These are phyloP conservation scores for Zopfochytrium polystomum DNA, from an alignment of 371 early-diverging fungal genomes.

Conservation along the genomic window DNA sequence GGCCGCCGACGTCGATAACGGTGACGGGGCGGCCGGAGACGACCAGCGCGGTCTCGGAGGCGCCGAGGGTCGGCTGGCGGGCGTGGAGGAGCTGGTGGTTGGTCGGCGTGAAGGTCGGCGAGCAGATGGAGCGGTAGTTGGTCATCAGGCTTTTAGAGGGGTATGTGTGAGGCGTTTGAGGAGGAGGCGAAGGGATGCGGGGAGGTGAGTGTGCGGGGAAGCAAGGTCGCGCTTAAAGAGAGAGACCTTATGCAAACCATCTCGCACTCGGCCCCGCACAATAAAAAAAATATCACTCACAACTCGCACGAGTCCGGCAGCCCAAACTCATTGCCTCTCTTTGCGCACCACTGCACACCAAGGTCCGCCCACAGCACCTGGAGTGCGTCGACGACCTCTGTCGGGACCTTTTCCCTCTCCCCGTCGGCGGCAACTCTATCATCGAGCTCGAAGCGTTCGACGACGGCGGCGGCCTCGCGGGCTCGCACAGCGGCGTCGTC, in stretches of 20 bases:
- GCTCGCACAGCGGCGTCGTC: too few relatives aligned
- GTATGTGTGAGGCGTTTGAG: too few relatives aligned
- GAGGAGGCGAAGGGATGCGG: too few relatives aligned
- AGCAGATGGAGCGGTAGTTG: not conserved
- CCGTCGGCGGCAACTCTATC: slow-evolving; percentile 1
- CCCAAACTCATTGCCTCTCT: slow-evolving; percentile 66
- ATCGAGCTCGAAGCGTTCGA: not conserved
- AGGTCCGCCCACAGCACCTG: slow-evolving; percentile 77
- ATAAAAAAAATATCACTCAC: not conserved
- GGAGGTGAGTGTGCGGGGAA: too few relatives aligned
- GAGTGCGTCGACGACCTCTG: slow-evolving; percentile 67
- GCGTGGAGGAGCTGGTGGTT: slow-evolving; percentile 75
- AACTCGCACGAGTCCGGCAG: slow-evolving; percentile 70
- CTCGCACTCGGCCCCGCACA: slow-evolving; percentile 12
- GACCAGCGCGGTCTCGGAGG: slow-evolving; percentile 32
- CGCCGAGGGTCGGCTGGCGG: slow-evolving; percentile 77
- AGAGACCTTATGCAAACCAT: not conserved
- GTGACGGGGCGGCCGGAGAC: too few relatives aligned
- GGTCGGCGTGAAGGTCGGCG: slow-evolving; percentile 38
- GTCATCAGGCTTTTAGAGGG: slow-evolving; percentile 9
- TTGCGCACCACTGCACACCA: slow-evolving; percentile 66
- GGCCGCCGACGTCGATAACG: slow-evolving; percentile 56
- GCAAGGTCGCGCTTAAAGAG: too few relatives aligned
- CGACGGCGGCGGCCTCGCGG: not conserved
- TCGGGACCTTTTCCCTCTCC: slow-evolving; percentile 50